Percentiles rank a stretch among this genome's conserved stretches.
These are phyloP conservation scores for Penicillium sp. DNA, from an alignment of 2,329 filamentous ascomycete species.

Conservation along the genomic window DNA sequence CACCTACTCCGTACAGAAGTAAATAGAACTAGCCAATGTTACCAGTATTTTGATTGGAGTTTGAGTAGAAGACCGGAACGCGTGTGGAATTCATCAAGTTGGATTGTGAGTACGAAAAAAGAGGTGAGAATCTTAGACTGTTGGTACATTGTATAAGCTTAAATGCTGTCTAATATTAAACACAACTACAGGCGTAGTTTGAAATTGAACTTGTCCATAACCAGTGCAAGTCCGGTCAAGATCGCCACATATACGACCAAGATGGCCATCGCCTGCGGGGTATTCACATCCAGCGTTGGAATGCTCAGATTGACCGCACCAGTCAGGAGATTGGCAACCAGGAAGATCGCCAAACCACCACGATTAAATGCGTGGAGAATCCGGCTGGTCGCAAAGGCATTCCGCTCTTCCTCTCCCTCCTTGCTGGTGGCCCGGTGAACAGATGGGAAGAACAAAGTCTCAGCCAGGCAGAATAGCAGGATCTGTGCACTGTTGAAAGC, in stretches of 20 bases:
- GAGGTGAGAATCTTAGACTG: neutral
- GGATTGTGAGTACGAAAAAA: neutral
- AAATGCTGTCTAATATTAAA: neutral
- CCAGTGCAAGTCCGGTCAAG: slow-evolving; percentile 65
- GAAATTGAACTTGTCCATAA: slow-evolving; percentile 41
- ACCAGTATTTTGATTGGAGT: neutral
- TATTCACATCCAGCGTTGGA: slow-evolving; percentile 72
- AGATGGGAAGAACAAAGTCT: slow-evolving; percentile 74
- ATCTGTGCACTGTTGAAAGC: slow-evolving; percentile 88
- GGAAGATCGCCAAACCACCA: slow-evolving; percentile 82
- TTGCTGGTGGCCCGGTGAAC: slow-evolving; percentile 61
- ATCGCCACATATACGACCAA: slow-evolving; percentile 70
- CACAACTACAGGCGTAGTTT: slow-evolving; percentile 30
- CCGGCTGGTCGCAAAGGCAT: slow-evolving; percentile 71
- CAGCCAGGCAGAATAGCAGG: slow-evolving; percentile 73
- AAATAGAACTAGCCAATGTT: neutral
- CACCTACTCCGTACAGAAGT: too few relatives aligned
- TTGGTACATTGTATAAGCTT: neutral
- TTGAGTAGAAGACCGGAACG: neutral
- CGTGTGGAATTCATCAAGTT: neutral
- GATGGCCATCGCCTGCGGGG: slow-evolving; percentile 68
- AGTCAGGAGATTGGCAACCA: slow-evolving; percentile 86
- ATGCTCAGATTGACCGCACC: slow-evolving; percentile 86
- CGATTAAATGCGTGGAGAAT: slow-evolving; percentile 84
- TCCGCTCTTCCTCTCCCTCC: slow-evolving; percentile 63